Evolutionary conservation across 1,139 yeast genomes (phyloP).

Genomic region (Candida sanyaensis): DNA sequence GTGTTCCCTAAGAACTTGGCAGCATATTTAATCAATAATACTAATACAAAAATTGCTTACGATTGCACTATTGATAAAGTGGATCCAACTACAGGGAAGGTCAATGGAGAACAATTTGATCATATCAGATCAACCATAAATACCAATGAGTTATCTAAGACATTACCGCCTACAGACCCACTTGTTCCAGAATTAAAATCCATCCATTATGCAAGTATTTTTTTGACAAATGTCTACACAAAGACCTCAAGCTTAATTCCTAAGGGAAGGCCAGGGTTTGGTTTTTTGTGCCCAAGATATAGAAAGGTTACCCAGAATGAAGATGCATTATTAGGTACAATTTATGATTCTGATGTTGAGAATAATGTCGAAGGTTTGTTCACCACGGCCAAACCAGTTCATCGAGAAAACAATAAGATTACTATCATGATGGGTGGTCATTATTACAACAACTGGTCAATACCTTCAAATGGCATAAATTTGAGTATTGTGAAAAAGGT

Average conservation of each 20-base stretch:
- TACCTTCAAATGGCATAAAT: conserved; percentile 50
- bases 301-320: conserved; percentile 41
- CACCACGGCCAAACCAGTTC: conserved; percentile 7
- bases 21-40: conserved; percentile 30
- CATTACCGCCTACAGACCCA: conserved; percentile 17
- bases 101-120: conserved; percentile 33
- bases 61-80: conserved; percentile 22
- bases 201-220: conserved; percentile 54
- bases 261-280: conserved; percentile 66
- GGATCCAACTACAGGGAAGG: conserved; percentile 18
- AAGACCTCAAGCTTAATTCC: conserved; percentile 38
- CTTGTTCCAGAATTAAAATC: conserved; percentile 20
- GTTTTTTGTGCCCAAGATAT: conserved; percentile 75
- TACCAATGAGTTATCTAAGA: conserved; percentile 31
- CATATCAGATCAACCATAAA: conserved; percentile 63
- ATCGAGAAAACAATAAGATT: conserved; percentile 51
- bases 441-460: conserved; percentile 34
- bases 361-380: conserved; percentile 33
- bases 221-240: conserved; percentile 59
- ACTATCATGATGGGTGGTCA: conserved; percentile 95
- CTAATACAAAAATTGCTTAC: conserved; percentile 43
- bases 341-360: conserved; percentile 86
- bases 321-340: conserved; percentile 75
- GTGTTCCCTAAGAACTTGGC: conserved; percentile 47
- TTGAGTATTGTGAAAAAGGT: conserved; percentile 47